Base-by-base conservation (phyloP, 352 stramenopile species). In the Globisporangium radiosum region DNA sequence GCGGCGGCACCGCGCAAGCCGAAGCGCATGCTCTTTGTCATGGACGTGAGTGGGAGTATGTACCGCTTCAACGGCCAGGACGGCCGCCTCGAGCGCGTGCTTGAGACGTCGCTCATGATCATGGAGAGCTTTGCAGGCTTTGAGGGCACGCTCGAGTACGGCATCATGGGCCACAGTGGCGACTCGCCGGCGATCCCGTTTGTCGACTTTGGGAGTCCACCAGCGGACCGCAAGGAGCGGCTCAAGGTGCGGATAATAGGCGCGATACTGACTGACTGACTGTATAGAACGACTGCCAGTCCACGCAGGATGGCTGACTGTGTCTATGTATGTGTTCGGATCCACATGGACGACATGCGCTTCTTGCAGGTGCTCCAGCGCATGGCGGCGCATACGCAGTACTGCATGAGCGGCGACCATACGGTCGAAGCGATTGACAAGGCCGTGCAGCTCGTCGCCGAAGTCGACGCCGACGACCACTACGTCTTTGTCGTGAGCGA, bases 381-480 rank as follows among this genome's bases (percentile, higher is more conserved):
- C 10, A 98, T 98, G 83, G 81, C 97, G 14, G 94, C 94, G 19
- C 94, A 99, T 64, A 92, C 90, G 38, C 94, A 98, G 69, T 98
- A 97, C 73, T 97, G 88, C 52, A 85, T 80, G 52, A 94, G 84
- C 38, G 94, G 96, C 25, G 96, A 99, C 63, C 86, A 97, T 64
- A 99, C 96, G 0, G 73, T 98, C 17, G 88, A 97, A 60, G 94
- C 93, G 10, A 96, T 98, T 11, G 73, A 88, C 49, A 62, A 74
- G 40, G 94, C 85, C 7, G 78, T 98, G 19, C 56, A 82, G 54
- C 73, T 81, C 11, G 80, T 95, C 17, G 67, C 68, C 6, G 73
- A 85, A 14, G 64, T 89, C 25, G 73, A 87, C 14, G 72, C 64
- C 13, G 83, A 92, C 62, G 84, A 94, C 43, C 79, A 83, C 52